Evolutionary conservation across 208 protist genomes (phyloP).

Genomic region (Acanthamoeba rhysodes): DNA sequence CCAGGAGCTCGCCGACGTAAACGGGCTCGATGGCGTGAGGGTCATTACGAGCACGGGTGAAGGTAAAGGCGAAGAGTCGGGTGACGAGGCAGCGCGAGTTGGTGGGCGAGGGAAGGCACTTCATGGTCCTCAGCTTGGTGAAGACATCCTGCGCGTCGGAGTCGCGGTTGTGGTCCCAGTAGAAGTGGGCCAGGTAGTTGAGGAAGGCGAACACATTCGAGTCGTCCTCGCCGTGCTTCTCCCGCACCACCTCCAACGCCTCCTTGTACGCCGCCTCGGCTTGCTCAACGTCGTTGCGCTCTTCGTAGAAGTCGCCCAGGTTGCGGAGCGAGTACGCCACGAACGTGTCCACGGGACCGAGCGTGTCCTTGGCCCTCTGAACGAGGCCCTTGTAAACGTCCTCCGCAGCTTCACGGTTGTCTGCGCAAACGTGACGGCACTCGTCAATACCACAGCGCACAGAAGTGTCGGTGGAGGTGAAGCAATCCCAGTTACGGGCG

Average conservation of each 20-base stretch:
- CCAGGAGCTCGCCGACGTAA: slow-evolving; percentile 56
- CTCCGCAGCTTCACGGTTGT: slow-evolving; percentile 27
- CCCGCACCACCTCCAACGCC: background rate
- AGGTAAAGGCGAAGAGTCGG: slow-evolving; percentile 58
- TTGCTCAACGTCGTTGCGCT: background rate
- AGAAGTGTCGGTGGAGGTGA: no score
- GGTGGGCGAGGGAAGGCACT: background rate
- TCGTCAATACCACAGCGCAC: no score
- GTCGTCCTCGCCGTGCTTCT: slow-evolving; percentile 7
- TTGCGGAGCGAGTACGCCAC: slow-evolving; percentile 51
- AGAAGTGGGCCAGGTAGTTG: slow-evolving; percentile 66
- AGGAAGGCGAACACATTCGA: slow-evolving; percentile 35
- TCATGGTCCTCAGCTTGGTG: background rate
- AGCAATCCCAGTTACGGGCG: background rate
- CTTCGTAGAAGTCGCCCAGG: slow-evolving; percentile 34
- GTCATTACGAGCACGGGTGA: background rate
- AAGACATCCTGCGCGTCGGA: background rate
- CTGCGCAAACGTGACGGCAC: background rate
- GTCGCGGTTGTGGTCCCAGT: slow-evolving; percentile 38
- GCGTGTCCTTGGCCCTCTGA: slow-evolving; percentile 30
- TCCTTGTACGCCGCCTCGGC: slow-evolving; percentile 12
- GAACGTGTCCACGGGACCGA: background rate
- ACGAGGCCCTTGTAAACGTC: slow-evolving; percentile 21
- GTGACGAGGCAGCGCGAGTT: slow-evolving; percentile 40
- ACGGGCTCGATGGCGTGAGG: slow-evolving; percentile 1